Evolutionary conservation across 306 rosid genomes (phyloP), one percentile per base, ranked within the genome.

Genomic region (Castanea sativa): DNA sequence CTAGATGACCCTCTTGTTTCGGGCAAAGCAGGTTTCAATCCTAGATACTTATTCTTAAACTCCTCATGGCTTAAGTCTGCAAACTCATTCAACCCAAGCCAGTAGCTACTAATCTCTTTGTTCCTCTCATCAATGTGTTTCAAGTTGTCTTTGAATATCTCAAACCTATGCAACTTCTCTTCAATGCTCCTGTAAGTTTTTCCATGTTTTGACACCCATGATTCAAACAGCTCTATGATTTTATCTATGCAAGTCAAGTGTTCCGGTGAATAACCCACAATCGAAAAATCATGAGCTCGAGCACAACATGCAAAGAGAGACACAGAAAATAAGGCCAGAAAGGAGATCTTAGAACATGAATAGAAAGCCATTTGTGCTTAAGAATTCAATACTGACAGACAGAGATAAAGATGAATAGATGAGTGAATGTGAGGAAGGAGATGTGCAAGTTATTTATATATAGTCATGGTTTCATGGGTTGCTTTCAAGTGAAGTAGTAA

Each of bases 71-170:
- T 91, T 81, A 91, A 60, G 84, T 91, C 96, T 38, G 92, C 92
- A 80, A 91, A 91, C 84, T 91, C 93, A 25, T 89, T 91, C 58
- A 91, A 68, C n/a, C 96, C 92, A 43, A 91, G 92, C 92, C 93
- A 89, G 75, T 86, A 91, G 83, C 84, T 89, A 49, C 43, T 89
- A 33, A 83, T 83, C 51, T 64, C 71, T 80, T 86, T 88, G 76
- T 91, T 91, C 15, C 76, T 86, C 67, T 85, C 89, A 20, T 91
- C 92, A 5, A 91, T 89, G 80, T 88, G 93, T 69, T 86, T 88
- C 23, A 91, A 63, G 80, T 91, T 89, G 35, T 91, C 93, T 82
- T 88, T 89, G 78, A 91, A 91, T 21, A 89, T 68, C 64, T 91
- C 97, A 41, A 91, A 88, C 81, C 97, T 86, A 0, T 74, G 89